Evolutionary conservation across 371 early-diverging fungal species (phyloP).

Genomic region (Parasitella parasitica): DNA sequence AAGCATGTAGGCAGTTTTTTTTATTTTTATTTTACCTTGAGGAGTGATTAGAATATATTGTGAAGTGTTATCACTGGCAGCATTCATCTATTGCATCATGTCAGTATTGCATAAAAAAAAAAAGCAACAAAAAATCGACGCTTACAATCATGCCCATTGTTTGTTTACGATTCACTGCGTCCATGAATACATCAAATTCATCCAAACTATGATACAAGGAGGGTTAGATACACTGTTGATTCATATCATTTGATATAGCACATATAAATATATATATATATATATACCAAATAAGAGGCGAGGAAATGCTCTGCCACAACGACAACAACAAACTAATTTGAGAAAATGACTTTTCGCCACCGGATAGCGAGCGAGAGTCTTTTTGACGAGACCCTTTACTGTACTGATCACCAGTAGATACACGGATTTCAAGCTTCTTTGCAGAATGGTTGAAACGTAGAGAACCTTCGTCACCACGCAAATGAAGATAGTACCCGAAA

Average conservation of each 20-base stretch:
- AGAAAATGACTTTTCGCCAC: constrained; percentile 99
- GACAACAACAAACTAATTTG: constrained; percentile 95
- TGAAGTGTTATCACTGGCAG: constrained; percentile 70
- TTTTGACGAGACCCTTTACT: constrained; percentile 59
- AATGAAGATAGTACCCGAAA: constrained; percentile 73
- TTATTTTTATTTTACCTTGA: constrained; percentile 66
- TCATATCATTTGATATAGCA: not conserved
- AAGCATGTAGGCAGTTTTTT: not conserved
- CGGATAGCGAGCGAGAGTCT: constrained; percentile 91
- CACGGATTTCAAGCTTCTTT: constrained; percentile 65
- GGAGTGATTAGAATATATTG: constrained; percentile 97
- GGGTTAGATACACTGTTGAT: not conserved
- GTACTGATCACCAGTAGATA: constrained; percentile 47
- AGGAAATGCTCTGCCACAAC: constrained; percentile 96
- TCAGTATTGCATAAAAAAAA: too few species aligned
- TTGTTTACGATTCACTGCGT: constrained; percentile 93
- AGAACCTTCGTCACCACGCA: constrained; percentile 87
- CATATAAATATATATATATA: not conserved
- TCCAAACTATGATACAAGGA: constrained; percentile 68
- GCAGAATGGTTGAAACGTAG: constrained; percentile 81
- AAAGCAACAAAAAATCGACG: not conserved
- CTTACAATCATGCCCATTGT: constrained; percentile 82
- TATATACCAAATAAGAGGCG: constrained; percentile 87
- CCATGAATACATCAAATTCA: constrained; percentile 99
- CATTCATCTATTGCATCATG: constrained; percentile 70